Evolutionary conservation across 306 rosid genomes (phyloP).

Genomic region (Vigna nakashimae): DNA sequence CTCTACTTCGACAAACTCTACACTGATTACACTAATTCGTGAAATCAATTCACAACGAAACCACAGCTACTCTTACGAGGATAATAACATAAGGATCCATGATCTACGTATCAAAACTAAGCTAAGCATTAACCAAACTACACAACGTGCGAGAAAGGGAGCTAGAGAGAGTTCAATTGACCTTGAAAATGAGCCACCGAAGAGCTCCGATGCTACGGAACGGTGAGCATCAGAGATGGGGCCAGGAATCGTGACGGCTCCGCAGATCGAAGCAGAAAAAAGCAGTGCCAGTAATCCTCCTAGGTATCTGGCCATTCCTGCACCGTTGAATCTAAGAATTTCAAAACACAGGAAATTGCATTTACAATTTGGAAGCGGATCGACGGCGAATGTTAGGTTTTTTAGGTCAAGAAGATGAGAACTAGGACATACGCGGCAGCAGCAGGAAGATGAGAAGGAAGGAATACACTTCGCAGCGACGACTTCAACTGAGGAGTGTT

Average conservation of each 20-base stretch:
- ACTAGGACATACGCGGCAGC: slow-evolving; percentile 13
- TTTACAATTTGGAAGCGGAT: background rate
- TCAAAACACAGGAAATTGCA: slow-evolving; percentile 29
- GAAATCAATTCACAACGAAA: background rate
- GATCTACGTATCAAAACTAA: background rate
- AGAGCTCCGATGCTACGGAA: slow-evolving; percentile 76
- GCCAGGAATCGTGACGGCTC: slow-evolving; percentile 48
- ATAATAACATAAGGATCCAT: background rate
- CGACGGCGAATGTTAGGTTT: background rate
- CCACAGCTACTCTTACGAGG: background rate
- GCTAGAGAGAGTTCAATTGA: slow-evolving; percentile 36
- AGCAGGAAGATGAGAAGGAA: background rate
- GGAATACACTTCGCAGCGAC: background rate
- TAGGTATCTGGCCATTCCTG: slow-evolving; percentile 76
- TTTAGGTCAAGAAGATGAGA: slow-evolving; percentile 23
- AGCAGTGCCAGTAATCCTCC: slow-evolving; percentile 61
- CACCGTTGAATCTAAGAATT: slow-evolving; percentile 44
- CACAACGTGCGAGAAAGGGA: background rate
- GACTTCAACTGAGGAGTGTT: slow-evolving; percentile 7
- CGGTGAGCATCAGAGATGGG: slow-evolving; percentile 83
- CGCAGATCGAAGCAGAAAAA: slow-evolving; percentile 59
- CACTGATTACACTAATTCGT: background rate
- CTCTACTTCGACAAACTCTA: background rate
- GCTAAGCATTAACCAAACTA: background rate
- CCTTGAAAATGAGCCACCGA: slow-evolving; percentile 78